Conservation (phyloP, 2,329 filamentous ascomycete genomes). For the Dactylonectria estremocensis region DNA sequence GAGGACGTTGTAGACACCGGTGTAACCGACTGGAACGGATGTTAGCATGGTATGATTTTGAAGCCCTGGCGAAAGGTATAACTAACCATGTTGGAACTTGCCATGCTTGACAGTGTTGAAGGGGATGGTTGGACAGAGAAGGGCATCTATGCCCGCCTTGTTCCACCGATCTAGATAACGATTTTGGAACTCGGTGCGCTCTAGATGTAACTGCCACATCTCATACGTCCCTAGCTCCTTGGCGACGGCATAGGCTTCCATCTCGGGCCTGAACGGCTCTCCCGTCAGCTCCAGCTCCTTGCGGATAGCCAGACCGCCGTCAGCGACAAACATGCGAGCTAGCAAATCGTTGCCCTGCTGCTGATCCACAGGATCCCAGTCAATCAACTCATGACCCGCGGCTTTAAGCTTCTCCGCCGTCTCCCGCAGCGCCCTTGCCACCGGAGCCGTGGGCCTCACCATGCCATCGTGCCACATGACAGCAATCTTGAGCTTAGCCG, state of each 20-base stretch:
- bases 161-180: constrained; percentile 64
- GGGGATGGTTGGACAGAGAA: constrained; percentile 71
- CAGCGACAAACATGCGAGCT: constrained; percentile 63
- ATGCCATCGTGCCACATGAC: constrained; percentile 77
- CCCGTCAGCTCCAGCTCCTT: constrained; percentile 58
- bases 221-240: constrained; percentile 59
- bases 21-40: constrained; percentile 60
- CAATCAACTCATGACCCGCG: constrained; percentile 67
- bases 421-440: constrained; percentile 68
- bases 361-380: constrained; percentile 64
- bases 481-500: constrained; percentile 66
- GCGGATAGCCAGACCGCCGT: constrained; percentile 60
- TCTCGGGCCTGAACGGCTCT: constrained; percentile 60
- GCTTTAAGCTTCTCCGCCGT: constrained; percentile 60
- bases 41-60: neutral
- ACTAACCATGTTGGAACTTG: constrained; percentile 60
- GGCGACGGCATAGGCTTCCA: constrained; percentile 52
- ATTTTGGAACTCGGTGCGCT: constrained; percentile 63
- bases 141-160: constrained; percentile 69
- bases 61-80: accelerated
- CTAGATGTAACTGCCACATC: constrained; percentile 64
- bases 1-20: constrained; percentile 65
- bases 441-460: constrained; percentile 76
- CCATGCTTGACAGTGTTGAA: constrained; percentile 61
- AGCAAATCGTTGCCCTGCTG: constrained; percentile 56